Evolutionary conservation across 345 rosid species (phyloP), one percentile per base, ranked within the genome.

Genomic region (Odontarrhena argentea): DNA sequence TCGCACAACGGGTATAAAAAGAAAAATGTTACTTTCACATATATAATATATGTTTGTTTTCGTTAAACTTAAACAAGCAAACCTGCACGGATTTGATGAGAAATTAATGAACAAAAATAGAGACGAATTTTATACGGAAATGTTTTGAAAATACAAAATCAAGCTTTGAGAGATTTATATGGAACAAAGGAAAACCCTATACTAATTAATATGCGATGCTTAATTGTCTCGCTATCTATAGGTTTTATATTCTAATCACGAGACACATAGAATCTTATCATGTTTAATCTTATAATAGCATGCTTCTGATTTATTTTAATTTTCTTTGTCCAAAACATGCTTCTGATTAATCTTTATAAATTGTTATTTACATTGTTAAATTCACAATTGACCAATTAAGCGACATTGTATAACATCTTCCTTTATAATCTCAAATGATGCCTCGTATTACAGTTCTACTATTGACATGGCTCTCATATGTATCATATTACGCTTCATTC

Each of bases 161-260:
- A 42, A 41, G 40, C 14, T 40, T 49, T 65, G 0, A 25, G 22
- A 30, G 10, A 52, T 18, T 18, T 18, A 18, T 18, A 18, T 18
- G 22, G 34, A 18, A 52, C n/a, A 28, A 26, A 10, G 3, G 7
- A 15, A 51, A 51, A 8, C 35, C 3, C 6, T 52, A 52, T n/a
- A 18, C 22, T 18, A 18, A 52, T 4, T 18, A 18, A 52, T 4
- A 35, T 34, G 58, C 6, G 32, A 64, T 51, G 69, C 49, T 64
- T 40, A 51, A 18, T 6, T 64, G 58, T 64, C 49, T 26, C 40
- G 11, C 34, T 45, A 67, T 18, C 38, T 67, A 55, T 67, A 55
- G 47, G 47, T 46, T 56, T 46, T 55, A 46, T 15, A 46, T 55
- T 67, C 71, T 18, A 15, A 10, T 46, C 30, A 38, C 40, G 32